Base-by-base conservation (phyloP, 768 basidiomycete species). In the Psilocybe tampanensis region DNA sequence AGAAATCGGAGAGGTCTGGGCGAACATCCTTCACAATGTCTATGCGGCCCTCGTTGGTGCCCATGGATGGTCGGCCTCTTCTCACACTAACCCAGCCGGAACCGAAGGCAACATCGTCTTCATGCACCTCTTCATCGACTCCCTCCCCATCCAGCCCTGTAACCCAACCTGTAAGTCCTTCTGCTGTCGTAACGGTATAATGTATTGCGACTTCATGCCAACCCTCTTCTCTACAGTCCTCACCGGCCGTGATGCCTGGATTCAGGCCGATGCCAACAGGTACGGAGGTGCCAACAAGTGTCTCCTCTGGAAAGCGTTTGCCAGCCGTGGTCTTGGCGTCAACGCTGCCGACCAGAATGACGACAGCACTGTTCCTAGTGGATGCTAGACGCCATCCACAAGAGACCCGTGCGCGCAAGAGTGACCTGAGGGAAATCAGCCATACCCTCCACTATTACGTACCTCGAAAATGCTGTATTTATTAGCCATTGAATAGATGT, bases 1-100 rank as follows among this genome's bases (percentile, higher is more conserved):
- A 71, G 72, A 58, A 33, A 83, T 85, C 52, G 84, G 84, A 24
- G 82, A 85, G 63, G 73, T 85, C 29, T 77, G 75, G 76, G 74
- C 76, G 24, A 77, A 48, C n/a, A 48, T 48, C 26, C 13, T 48
- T 1, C 47, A 48, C 26, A 48, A 48, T 29, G 47, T 48, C 43
- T 73, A 73, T 47, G 73, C 75, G 3, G 62, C 68, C 2, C 71
- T 77, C 26, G 70, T 75, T 15, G 60, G 21, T 1, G 59, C 58
- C 3, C 60, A 69, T 42, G 74, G 74, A 1, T 76, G 63, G 59
- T 70, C 70, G 8, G 49, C 68, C 9, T 69, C 67, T 12, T 76
- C 75, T 13, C 64, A 63, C 45, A 62, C 45, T 18, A 52, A 64
- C 47, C 54, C 65, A 2, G 47, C 47, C 11, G 52, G 54, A 19